Evolutionary conservation across 306 rosid genomes (phyloP).

Genomic region (Prunus armeniaca): DNA sequence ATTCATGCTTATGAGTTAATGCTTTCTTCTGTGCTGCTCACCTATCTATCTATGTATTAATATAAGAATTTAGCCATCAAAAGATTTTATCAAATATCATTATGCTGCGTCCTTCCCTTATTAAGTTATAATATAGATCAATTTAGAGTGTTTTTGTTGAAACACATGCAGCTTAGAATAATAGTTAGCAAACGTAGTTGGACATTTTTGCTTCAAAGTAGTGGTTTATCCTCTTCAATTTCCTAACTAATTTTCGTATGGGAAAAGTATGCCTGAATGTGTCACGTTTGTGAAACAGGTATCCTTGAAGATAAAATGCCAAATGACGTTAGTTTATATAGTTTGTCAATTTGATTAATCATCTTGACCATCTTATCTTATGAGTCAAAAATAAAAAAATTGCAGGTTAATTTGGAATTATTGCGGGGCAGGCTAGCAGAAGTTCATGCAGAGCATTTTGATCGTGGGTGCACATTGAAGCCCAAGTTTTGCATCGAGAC

Average conservation of each 20-base stretch:
- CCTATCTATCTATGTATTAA: background rate
- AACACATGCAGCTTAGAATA: too few species aligned
- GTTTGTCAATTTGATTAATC: background rate
- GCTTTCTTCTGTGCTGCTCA: background rate
- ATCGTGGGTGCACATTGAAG: conserved; percentile 62
- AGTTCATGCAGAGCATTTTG: conserved; percentile 66
- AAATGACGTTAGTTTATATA: background rate
- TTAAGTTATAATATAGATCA: background rate
- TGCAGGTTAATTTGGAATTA: conserved; percentile 64
- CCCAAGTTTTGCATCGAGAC: conserved; percentile 65
- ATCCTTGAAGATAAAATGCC: background rate
- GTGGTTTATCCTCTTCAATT: too few species aligned
- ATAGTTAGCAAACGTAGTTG: too few species aligned
- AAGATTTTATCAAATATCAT: background rate
- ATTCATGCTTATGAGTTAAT: background rate
- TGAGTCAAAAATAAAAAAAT: background rate
- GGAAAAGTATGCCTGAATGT: background rate
- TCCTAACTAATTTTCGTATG: too few species aligned
- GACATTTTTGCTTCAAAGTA: too few species aligned
- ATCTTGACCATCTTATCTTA: background rate
- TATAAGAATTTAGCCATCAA: background rate
- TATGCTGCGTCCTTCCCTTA: background rate
- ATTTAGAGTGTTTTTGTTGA: too few species aligned
- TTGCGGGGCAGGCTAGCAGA: conserved; percentile 65
- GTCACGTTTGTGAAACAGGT: background rate